Percentiles rank a stretch among this genome's conserved stretches.
phyloP scores from a whole-genome alignment of 2,329 filamentous ascomycete genomes.

The Phyllosticta paracitricarpa region DNA sequence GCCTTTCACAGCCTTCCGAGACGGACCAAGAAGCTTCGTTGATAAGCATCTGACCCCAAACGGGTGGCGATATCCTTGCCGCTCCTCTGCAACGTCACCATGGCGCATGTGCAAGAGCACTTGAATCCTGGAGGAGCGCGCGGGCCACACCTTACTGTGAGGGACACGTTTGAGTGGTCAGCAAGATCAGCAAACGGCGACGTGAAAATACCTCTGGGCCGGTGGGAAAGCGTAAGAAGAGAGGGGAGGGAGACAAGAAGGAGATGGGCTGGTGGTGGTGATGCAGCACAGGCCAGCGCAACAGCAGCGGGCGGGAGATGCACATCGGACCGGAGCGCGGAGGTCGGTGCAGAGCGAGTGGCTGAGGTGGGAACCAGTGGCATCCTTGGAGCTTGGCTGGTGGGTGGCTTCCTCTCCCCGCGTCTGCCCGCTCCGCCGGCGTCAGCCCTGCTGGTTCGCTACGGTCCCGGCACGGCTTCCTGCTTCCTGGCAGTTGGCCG shows the following conservation, averaged over 20 bases:
- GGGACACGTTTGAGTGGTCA: background rate
- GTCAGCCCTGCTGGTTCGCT: background rate
- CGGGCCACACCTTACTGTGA: background rate
- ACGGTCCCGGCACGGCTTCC: background rate
- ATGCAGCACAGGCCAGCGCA: background rate
- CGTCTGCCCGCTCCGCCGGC: background rate
- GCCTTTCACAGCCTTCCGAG: background rate
- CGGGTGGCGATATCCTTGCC: background rate
- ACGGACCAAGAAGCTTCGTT: background rate
- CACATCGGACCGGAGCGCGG: background rate
- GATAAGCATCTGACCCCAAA: background rate
- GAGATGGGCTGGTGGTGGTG: background rate
- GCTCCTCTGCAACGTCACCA: background rate
- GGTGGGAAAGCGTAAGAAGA: background rate
- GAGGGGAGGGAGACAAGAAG: background rate
- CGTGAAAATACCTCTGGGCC: background rate
- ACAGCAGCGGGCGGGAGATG: background rate
- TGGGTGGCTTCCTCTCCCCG: background rate
- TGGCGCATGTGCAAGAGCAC: background rate
- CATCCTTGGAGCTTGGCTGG: background rate
- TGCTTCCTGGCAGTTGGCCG: background rate
- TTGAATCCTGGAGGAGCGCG: background rate
- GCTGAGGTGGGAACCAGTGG: background rate
- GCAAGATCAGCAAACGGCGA: background rate
- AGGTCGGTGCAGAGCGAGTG: background rate